Base-by-base conservation (phyloP, 805 yeast species). In the Trichomonascus vanleenenianus region DNA sequence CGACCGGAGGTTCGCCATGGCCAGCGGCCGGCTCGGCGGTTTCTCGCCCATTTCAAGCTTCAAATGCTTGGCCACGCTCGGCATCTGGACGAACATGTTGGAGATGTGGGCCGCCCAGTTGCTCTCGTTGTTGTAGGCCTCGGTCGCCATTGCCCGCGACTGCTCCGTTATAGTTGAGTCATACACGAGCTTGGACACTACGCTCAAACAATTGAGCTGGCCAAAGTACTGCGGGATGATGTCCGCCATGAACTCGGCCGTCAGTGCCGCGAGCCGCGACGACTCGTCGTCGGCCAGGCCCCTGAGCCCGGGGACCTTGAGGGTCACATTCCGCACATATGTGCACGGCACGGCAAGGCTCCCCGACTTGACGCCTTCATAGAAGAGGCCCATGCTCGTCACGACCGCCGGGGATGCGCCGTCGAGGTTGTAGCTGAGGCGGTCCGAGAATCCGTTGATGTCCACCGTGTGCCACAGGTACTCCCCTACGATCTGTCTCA, bases 21-120 rank as follows among this genome's bases (percentile, higher is more conserved):
- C 12, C 16, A 34, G 38, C 22, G 16, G 11, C 38, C 14, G 16
- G 11, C 12, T 14, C 20, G 20, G 22, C 22, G 6, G 7, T 10
- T 10, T 15, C 12, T n/a, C 12, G 20, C 16, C 12, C 19, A 14
- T n/a, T 5, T 34, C 38, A 5, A 34, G 16, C 14, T 11, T 34
- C 22, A 34, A 20, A 20, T 34, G 16, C 20, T 34, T 34, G 4
- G 11, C 16, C 20, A 16, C 38, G 9, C 16, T 20, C 5, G 38
- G 38, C 7, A 34, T 18, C 38, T 34, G 38, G 12, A n/a, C 38
- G 16, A 34, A 34, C 38, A 34, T 34, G 19, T 34, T 34, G 12
- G 38, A 34, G 10, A 34, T 34, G 12, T n/a, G 8, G 12, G 16
- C 16, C 22, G 38, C 19, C 38, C 38, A 34, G 15, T 34, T 34